Conservation (phyloP, 805 yeast genomes). For the Groenewaldozyma salmanticensis region DNA sequence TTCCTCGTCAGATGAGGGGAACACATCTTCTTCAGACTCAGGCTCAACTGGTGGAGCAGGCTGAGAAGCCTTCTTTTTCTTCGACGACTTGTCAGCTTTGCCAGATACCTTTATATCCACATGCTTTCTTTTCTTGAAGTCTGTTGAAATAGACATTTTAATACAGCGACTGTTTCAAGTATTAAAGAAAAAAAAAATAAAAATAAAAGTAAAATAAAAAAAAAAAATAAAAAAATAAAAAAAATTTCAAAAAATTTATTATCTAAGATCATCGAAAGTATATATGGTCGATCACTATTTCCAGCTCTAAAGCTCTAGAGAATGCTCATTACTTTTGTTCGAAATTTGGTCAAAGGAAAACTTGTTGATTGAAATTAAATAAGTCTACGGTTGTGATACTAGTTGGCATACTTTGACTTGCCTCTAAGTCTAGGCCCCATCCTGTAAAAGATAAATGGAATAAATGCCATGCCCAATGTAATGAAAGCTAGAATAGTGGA, state of each 20-base stretch:
- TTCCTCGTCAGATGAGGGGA: conserved; percentile 7
- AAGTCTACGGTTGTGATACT: too few relatives aligned
- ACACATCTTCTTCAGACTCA: conserved; percentile 10
- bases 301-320: too few relatives aligned
- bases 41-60: conserved; percentile 1
- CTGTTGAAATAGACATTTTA: neutral
- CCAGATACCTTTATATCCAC: neutral
- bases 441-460: conserved; percentile 44
- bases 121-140: too few relatives aligned
- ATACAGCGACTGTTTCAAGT: neutral
- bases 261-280: too few relatives aligned
- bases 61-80: conserved; percentile 3
- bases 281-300: too few relatives aligned
- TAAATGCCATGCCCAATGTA: conserved; percentile 41
- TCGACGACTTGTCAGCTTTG: neutral
- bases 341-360: too few relatives aligned
- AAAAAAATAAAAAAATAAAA: neutral
- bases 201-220: neutral
- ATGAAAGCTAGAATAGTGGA: conserved; percentile 42
- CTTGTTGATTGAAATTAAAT: too few relatives aligned
- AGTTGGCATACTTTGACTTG: too few relatives aligned
- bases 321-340: too few relatives aligned
- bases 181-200: neutral
- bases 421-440: conserved; percentile 36
- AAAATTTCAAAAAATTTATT: neutral